Evolutionary conservation across 2,329 filamentous ascomycete species (phyloP), one percentile per base, ranked within the genome.

Genomic region (Cladosporium velox): DNA sequence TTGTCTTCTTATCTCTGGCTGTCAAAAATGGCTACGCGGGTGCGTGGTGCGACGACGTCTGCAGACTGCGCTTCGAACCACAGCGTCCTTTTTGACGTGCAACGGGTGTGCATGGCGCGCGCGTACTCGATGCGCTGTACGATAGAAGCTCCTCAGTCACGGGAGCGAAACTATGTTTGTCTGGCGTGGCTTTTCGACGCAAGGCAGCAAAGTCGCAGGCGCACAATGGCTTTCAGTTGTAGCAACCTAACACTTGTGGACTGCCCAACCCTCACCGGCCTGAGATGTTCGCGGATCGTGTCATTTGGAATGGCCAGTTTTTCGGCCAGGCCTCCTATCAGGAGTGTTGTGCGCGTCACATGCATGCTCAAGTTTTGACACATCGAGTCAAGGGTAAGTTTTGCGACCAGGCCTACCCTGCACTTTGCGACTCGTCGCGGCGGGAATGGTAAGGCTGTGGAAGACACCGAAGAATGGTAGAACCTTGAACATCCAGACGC

Each of bases 391-490:
- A 49, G 28, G 34, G 47, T 26, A 21, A 8, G 58, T 6, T n/a
- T 14, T 24, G 58, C 58, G 28, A 49, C 41, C 47, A 60, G 58
- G 58, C 8, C 7, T n/a, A 24, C 58, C 58, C 38, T 60, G 58
- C 58, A 35, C 12, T 30, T 49, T 49, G 58, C 41, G 41, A 60
- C 38, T 49, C 11, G 26, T 60, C 38, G 58, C 58, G 28, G 51
- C 35, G 58, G 44, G 26, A 21, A 2, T 55, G 58, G 41, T 34
- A 49, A 49, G 58, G 58, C 41, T 60, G 58, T 49, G 58, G 44
- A 60, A 60, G 41, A 60, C 58, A 32, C 28, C 11, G 38, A 32
- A 30, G 8, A 26, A 58, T 41, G 55, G 55, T 28, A 58, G 34
- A 58, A 41, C 55, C 34, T 24, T 35, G 55, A 28, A 34, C 32